These are phyloP conservation scores for Plectranthus barbatus DNA, from an alignment of 257 asterid species.

Conservation along the genomic window DNA sequence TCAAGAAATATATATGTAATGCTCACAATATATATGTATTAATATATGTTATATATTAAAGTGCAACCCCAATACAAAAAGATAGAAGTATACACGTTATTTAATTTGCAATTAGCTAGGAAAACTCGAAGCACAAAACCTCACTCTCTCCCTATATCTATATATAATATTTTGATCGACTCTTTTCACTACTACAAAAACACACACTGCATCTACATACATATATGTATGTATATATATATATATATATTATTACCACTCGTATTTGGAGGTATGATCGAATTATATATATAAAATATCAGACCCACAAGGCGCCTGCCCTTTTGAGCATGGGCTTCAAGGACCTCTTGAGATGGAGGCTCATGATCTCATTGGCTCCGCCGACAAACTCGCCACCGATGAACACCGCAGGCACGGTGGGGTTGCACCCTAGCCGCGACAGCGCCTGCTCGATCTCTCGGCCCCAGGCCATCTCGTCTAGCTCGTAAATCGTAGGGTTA, in stretches of 20 bases:
- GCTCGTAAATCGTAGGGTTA: conserved; percentile 36
- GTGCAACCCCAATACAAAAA: conserved; percentile 24
- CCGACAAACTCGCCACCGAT: conserved; percentile 45
- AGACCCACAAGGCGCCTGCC: conserved; percentile 46
- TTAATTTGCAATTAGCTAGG: conserved; percentile 11
- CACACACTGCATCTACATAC: too few species aligned
- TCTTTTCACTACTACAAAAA: too few species aligned
- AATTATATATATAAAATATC: background rate
- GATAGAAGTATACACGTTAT: conserved; percentile 12
- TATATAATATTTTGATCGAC: background rate
- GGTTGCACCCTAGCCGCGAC: conserved; percentile 32
- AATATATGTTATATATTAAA: background rate
- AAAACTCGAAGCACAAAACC: conserved; percentile 19
- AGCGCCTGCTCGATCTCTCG: conserved; percentile 40
- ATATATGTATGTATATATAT: too few species aligned
- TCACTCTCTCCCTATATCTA: conserved; percentile 19
- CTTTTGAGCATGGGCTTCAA: conserved; percentile 43
- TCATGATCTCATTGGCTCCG: conserved; percentile 44
- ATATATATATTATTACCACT: too few species aligned
- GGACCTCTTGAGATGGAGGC: conserved; percentile 36
- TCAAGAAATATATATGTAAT: background rate
- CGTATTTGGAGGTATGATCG: too few species aligned
- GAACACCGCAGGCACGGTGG: conserved; percentile 46
- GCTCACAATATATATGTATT: background rate
- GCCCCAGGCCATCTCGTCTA: conserved; percentile 33